Evolutionary conservation across 2,329 filamentous ascomycete genomes (phyloP), one percentile per base, ranked within the genome.

Genomic region (Beauveria rudraprayagi): DNA sequence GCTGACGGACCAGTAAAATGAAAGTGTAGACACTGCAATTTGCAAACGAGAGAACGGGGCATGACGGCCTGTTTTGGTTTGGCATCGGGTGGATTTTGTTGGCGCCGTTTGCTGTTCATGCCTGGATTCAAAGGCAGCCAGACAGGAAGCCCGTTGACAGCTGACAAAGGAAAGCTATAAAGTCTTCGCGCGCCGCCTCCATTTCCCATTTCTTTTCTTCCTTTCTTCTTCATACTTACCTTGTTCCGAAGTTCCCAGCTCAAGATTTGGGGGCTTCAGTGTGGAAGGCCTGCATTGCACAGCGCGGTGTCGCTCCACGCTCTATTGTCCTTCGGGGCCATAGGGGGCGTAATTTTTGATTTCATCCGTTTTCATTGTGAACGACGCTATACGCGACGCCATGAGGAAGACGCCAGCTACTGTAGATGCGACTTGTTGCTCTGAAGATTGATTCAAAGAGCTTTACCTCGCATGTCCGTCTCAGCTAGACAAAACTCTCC

Each of bases 321-420:
- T 80, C 73, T 73, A 80, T 79, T 80, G 77, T 76, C 77, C 77
- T 80, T 80, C 76, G 78, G 77, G 77, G 77, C 77, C 78, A 77
- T 80, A 73, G 76, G 73, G 72, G 74, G 75, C 74, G 78, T 53
- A 81, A 81, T 81, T 81, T 81, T 81, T 80, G 78, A 76, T 81
- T 69, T 76, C 63, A 59, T 60, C 56, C 41, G 5, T 78, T 80
- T 80, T 80, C 78, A 75, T 79, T 76, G 65, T 77, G 73, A 62
- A 22, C 66, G 62, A 64, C 69, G 73, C 74, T 72, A 71, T 48
- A 74, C 43, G 76, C 70, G 69, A 62, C 65, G 73, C 56, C 71
- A 74, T 70, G 75, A 79, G 71, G 78, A 80, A 79, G 77, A 76
- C 51, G 48, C 16, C 6, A 28, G 6, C 34, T 17, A 34, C 2